Percentiles rank a stretch among this genome's conserved stretches.
These are phyloP conservation scores for Epichloe gansuensis DNA, from an alignment of 2,329 filamentous ascomycete genomes.

Conservation along the genomic window DNA sequence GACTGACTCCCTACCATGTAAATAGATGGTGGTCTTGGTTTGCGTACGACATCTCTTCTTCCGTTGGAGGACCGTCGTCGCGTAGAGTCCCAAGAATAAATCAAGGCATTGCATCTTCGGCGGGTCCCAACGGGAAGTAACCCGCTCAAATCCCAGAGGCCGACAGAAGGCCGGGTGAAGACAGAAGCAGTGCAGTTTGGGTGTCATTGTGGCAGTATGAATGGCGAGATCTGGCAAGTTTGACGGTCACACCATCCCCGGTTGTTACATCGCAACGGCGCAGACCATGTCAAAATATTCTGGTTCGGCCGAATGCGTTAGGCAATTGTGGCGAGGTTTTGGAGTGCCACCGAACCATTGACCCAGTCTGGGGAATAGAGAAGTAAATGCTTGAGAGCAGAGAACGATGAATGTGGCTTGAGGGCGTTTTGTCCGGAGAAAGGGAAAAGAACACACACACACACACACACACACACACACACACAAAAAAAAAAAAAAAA, in stretches of 20 bases:
- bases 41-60: neutral
- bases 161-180: constrained; percentile 5
- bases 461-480: too few species aligned
- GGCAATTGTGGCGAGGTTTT: neutral
- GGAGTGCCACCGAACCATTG: neutral
- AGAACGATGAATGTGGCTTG: too few species aligned
- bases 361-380: too few species aligned
- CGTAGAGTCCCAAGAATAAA: constrained; percentile 7
- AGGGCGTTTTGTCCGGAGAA: too few species aligned
- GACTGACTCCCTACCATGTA: neutral
- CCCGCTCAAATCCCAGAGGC: constrained; percentile 5
- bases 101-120: constrained; percentile 4
- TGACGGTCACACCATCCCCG: constrained; percentile 8
- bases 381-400: too few species aligned
- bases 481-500: too few species aligned
- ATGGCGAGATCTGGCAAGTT: constrained; percentile 11
- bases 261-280: constrained; percentile 15
- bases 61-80: neutral
- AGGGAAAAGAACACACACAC: too few species aligned
- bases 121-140: constrained; percentile 14
- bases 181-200: constrained; percentile 1
- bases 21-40: neutral
- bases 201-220: constrained; percentile 2
- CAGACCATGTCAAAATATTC: constrained; percentile 7
- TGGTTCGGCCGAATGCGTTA: constrained; percentile 9